Evolutionary conservation across 192 early-diverging fungal genomes (phyloP).

Genomic region (Umbelopsis sp.): DNA sequence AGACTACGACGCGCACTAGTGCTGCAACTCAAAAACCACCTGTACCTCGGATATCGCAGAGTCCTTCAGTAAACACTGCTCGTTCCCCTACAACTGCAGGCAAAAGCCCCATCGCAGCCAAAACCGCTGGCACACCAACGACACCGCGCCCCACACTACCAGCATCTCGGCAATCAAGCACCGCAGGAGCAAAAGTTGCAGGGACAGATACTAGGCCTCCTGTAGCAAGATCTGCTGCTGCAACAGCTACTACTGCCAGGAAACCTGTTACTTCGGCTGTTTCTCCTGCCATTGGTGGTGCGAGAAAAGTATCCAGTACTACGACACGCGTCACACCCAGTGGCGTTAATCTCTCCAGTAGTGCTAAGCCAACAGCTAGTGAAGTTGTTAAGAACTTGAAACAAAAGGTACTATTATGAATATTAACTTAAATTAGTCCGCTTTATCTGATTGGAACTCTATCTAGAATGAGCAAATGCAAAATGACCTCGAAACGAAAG

Average conservation of each 20-base stretch:
- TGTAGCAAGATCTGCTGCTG: not conserved
- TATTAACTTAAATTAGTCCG: no score
- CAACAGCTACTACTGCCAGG: not conserved
- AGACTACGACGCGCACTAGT: not conserved
- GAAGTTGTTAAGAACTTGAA: conserved; percentile 8
- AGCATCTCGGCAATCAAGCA: no score
- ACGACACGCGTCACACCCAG: not conserved
- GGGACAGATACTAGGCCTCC: not conserved
- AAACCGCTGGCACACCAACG: not conserved
- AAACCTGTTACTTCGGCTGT: not conserved
- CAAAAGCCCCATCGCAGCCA: not conserved
- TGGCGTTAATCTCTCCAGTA: not conserved
- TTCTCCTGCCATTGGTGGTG: not conserved
- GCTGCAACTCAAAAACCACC: not conserved
- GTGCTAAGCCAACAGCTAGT: conserved; percentile 5
- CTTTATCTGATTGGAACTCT: not conserved
- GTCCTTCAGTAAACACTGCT: not conserved
- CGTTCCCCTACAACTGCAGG: not conserved
- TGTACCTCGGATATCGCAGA: not conserved
- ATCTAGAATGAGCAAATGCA: conserved; percentile 13
- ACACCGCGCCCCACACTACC: not conserved
- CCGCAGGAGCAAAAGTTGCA: not conserved
- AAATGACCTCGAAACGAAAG: not conserved
- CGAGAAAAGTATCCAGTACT: not conserved
- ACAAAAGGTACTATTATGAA: not conserved